Conservation (phyloP, 2,329 filamentous ascomycete genomes). For the Aspergillus amoenus region DNA sequence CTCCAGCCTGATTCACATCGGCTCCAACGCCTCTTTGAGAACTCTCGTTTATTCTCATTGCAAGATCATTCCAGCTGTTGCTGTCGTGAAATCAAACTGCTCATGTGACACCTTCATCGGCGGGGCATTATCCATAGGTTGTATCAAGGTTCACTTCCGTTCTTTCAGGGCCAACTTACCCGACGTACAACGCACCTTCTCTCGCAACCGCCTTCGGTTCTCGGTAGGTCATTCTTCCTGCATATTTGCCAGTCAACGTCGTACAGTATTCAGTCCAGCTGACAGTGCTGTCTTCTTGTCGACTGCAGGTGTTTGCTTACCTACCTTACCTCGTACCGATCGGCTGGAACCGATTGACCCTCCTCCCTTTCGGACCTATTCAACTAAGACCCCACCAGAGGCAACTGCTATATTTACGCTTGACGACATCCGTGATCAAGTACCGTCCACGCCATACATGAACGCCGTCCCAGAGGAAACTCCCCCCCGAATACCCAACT, state of each 20-base stretch:
- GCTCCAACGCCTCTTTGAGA: not conserved
- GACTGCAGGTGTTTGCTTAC: not conserved
- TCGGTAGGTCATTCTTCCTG: not conserved
- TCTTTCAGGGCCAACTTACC: not conserved
- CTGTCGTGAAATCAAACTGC: not conserved
- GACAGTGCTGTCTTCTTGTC: not conserved
- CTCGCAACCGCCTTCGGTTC: not conserved
- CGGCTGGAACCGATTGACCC: not conserved
- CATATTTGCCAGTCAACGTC: not conserved
- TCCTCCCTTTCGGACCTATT: too few species aligned
- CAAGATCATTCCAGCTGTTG: not conserved
- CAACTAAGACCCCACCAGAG: too few species aligned
- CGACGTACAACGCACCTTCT: not conserved
- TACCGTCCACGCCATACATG: not conserved
- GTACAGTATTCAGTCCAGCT: not conserved
- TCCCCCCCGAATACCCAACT: not conserved
- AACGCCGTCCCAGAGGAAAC: not conserved
- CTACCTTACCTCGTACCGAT: not conserved
- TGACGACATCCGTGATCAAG: not conserved
- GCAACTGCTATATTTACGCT: not conserved
- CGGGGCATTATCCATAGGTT: not conserved
- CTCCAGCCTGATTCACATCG: not conserved
- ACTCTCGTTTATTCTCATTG: not conserved
- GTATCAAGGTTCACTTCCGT: not conserved
- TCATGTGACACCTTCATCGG: not conserved